Base-by-base conservation (phyloP, 2,329 filamentous ascomycete species). In the Aspergillus neoniger region DNA sequence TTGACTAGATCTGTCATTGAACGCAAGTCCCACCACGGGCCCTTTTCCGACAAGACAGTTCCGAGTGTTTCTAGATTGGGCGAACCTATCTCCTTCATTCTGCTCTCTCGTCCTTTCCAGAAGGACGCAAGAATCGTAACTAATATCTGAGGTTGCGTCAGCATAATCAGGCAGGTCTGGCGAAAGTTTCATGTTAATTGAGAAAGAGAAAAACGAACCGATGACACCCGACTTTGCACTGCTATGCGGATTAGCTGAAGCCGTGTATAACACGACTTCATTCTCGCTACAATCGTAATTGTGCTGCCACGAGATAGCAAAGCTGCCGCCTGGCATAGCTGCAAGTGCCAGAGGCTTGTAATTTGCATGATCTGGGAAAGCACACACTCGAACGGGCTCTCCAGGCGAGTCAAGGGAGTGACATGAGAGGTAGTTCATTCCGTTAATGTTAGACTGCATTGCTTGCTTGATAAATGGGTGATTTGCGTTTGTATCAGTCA, bases 261-360 rank as follows among this genome's bases (percentile, higher is more conserved):
- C 21, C 15, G 52, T 66, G 55, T 77, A 77, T n/a, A 74, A 60
- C 10, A 72, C 51, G 10, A 77, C 74, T 19, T 71, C 66, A 58
- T 72, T 58, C 10, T 69, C 62, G 30, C 60, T 21, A 8, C 47
- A 38, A 14, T 70, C 65, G 6, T 64, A 52, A 30, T 19, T 14
- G 61, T 75, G 68, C 51, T 72, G 71, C 75, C 75, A 77, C n/a
- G 72, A 76, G 39, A 77, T 76, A 1, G 70, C 75, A 69, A 77
- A 76, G 5, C 58, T 64, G n/a, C 64, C 56, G 21, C 56, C 48
- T 25, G 65, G 44, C 9, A 59, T 65, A 60, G 65, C 65, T 8
- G 72, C 69, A 49, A 77, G 55, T 32, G 72, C 71, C 30, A 72
- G 55, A 10, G 74, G 73, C 21, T 72, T 68, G 44, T 71, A 73